phyloP scores from a whole-genome alignment of 208 protist genomes.

The Leishmania guyanensis region DNA sequence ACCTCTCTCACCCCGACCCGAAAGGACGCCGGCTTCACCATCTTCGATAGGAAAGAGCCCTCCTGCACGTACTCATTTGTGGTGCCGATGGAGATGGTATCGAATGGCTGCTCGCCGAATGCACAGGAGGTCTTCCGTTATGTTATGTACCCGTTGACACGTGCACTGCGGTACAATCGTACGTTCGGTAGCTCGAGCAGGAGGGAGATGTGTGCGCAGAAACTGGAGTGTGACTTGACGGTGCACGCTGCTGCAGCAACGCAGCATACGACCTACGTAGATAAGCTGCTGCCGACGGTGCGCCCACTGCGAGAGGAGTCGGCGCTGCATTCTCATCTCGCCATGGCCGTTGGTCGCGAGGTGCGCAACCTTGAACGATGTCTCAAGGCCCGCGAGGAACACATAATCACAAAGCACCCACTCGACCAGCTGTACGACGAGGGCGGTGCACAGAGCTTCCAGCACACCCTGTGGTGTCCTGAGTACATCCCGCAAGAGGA shows the following conservation, averaged over 20 bases:
- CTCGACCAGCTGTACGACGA: conserved; percentile 85
- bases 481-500: conserved; percentile 78
- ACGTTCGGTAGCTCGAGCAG: conserved; percentile 14
- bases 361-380: conserved; percentile 64
- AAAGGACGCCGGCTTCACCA: conserved; percentile 58
- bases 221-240: conserved; percentile 48
- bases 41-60: conserved; percentile 62
- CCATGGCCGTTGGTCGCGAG: conserved; percentile 61
- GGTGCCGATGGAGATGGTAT: conserved; percentile 58
- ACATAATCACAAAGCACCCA: conserved; percentile 57
- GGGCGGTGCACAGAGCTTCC: conserved; percentile 85
- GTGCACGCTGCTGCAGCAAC: conserved; percentile 36
- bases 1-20: conserved; percentile 24
- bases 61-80: conserved; percentile 50
- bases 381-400: conserved; percentile 43
- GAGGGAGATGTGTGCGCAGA: conserved; percentile 20
- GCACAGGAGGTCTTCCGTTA: conserved; percentile 46
- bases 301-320: conserved; percentile 72
- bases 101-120: conserved; percentile 33
- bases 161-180: conserved; percentile 49
- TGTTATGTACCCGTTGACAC: conserved; percentile 65
- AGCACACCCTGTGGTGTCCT: conserved; percentile 66
- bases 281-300: conserved; percentile 58
- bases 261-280: conserved; percentile 37
- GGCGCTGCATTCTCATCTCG: conserved; percentile 44